Evolutionary conservation across 1,284 basidiomycete species (phyloP).

Genomic region (Sanghuangporus baumii): DNA sequence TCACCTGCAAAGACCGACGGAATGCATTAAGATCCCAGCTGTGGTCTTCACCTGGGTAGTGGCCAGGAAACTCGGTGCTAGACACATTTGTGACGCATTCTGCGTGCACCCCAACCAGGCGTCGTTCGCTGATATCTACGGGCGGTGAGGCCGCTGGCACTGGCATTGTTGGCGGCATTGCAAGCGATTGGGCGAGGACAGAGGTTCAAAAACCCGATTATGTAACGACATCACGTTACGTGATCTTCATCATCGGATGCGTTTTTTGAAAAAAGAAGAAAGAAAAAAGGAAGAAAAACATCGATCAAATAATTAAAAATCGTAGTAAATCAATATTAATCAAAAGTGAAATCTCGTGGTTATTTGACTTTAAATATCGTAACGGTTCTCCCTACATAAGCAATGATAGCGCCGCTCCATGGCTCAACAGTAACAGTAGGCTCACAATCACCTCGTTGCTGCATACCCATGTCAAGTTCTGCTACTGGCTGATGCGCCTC

Average conservation of each 20-base stretch:
- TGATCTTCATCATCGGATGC: too few relatives aligned
- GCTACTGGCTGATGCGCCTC: neutral
- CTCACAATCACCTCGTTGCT: neutral
- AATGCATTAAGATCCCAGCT: constrained; percentile 78
- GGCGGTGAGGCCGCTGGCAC: neutral
- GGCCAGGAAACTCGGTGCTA: constrained; percentile 83
- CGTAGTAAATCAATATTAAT: too few relatives aligned
- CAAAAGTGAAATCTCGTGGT: neutral
- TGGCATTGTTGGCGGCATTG: neutral
- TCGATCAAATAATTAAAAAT: too few relatives aligned
- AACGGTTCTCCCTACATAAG: neutral
- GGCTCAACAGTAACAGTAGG: neutral
- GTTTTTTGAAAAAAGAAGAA: too few relatives aligned
- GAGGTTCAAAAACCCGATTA: too few relatives aligned
- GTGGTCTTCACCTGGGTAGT: constrained; percentile 79
- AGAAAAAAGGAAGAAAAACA: too few relatives aligned
- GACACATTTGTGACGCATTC: constrained; percentile 81
- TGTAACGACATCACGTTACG: too few relatives aligned
- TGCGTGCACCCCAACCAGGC: constrained; percentile 55
- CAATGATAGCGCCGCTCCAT: neutral
- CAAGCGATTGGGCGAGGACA: too few relatives aligned
- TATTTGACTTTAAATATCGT: neutral
- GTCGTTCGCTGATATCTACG: constrained; percentile 26
- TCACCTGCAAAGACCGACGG: constrained; percentile 60
- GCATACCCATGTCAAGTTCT: neutral